Base-by-base conservation (phyloP, 2,329 filamentous ascomycete species). In the Rutstroemia sp. region DNA sequence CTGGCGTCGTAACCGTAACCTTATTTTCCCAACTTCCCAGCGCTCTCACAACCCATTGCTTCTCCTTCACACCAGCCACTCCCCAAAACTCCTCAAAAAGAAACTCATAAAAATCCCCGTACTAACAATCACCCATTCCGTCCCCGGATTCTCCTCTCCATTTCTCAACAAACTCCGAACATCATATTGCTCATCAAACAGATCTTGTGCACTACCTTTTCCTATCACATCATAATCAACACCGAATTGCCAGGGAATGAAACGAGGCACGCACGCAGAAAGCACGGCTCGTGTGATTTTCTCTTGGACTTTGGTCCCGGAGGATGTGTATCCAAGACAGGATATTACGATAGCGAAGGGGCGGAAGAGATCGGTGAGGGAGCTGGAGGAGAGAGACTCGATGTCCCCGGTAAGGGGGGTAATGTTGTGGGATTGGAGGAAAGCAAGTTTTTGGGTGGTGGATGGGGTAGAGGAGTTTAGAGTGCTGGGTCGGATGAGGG, bases 181-280 rank as follows among this genome's bases (percentile, higher is more conserved):
- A 53, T 76, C 75, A 0, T 84, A 72, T 71, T 88, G 84, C 73
- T 87, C 85, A 57, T 84, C 83, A 62, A 88, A 89, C 14, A 89
- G 65, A 36, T 82, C 78, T 68, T 87, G 84, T 45, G 79, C 73
- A 25, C 78, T 81, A 0, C 79, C 78, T 0, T 72, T 68, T 0
- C 83, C 83, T 16, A 88, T 80, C 27, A 73, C 67, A 56, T 89
- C 84, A 69, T 89, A 89, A 65, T 89, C 83, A 23, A 88, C 80
- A 0, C 86, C 86, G 67, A 84, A 89, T 68, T 89, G 86, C 86
- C 86, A 89, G 0, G 86, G 86, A 17, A 89, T 76, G 65, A 78
- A 89, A 0, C 79, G 72, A 14, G 69, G 61, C 0, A 78, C 75
- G 0, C 72, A 69, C 0, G 79, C 82, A 10, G 69, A 67, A 0